A percentile compares a stretch with the other conserved stretches of the same genome.
phyloP scores from a whole-genome alignment of 371 early-diverging fungal species.

The Mortierella sp. region DNA sequence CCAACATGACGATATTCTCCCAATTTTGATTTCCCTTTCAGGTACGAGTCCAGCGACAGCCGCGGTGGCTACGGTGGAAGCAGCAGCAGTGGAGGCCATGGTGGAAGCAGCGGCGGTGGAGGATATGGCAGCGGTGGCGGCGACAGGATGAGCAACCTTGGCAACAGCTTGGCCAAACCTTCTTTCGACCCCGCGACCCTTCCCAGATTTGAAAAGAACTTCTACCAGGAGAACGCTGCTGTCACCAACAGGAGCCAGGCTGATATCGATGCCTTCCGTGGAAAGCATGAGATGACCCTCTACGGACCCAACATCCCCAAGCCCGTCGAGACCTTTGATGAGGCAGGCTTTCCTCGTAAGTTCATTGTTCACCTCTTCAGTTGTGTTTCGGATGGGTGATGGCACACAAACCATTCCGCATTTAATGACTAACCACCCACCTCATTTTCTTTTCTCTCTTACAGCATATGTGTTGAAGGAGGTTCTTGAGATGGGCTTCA shows the following conservation, averaged over 20 bases:
- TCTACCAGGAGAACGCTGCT: slow-evolving; percentile 85
- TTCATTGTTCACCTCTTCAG: not conserved
- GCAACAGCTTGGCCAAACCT: slow-evolving; percentile 70
- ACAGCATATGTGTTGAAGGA: slow-evolving; percentile 86
- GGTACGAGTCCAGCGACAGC: slow-evolving; percentile 65
- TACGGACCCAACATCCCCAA: slow-evolving; percentile 81
- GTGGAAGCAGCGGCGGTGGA: slow-evolving; percentile 60
- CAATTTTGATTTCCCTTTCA: not conserved
- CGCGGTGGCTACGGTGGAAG: slow-evolving; percentile 46
- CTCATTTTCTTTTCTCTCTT: not conserved
- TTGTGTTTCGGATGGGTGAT: not conserved
- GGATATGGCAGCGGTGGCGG: slow-evolving; percentile 62
- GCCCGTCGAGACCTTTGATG: slow-evolving; percentile 86
- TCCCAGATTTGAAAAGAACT: slow-evolving; percentile 94
- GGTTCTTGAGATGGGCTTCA: slow-evolving; percentile 89
- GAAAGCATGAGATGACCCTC: slow-evolving; percentile 80
- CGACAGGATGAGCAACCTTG: slow-evolving; percentile 75
- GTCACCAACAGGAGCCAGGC: slow-evolving; percentile 72
- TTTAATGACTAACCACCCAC: not conserved
- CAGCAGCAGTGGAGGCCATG: slow-evolving; percentile 47
- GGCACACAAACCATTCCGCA: not conserved
- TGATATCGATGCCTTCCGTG: slow-evolving; percentile 78
- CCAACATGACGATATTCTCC: not conserved
- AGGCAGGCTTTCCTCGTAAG: slow-evolving; percentile 85
- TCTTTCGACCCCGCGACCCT: slow-evolving; percentile 81